Percentiles rank a stretch among this genome's conserved stretches.
Conservation (phyloP, 495 filamentous ascomycete genomes). For the Trypethelium eluteriae region DNA sequence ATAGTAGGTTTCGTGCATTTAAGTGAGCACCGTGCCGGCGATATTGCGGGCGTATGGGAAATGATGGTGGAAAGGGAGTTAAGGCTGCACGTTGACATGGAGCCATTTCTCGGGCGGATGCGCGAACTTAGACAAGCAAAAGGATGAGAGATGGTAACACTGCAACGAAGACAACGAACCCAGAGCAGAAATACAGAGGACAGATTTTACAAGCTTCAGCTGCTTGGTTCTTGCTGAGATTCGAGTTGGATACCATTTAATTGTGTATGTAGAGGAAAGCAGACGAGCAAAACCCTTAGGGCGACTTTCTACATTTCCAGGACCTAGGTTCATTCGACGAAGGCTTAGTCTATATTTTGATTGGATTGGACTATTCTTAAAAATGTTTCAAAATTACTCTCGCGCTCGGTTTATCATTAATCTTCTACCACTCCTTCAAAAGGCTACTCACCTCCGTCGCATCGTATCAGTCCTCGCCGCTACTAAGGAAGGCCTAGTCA, state of each 20-base stretch:
- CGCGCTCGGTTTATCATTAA: slow-evolving; percentile 38
- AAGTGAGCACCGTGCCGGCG: slow-evolving; percentile 34
- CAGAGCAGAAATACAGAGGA: too few relatives aligned
- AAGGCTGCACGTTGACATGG: slow-evolving; percentile 42
- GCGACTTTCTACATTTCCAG: not conserved
- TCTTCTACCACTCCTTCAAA: slow-evolving; percentile 51
- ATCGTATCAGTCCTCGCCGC: slow-evolving; percentile 51
- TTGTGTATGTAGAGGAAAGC: too few relatives aligned
- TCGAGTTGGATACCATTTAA: too few relatives aligned
- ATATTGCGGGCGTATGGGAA: slow-evolving; percentile 43
- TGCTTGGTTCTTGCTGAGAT: too few relatives aligned
- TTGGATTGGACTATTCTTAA: not conserved
- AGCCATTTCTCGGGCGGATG: slow-evolving; percentile 14
- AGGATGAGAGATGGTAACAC: not conserved
- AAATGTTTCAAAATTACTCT: slow-evolving; percentile 26
- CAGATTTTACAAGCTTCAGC: too few relatives aligned
- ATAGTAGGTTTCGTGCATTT: slow-evolving; percentile 29
- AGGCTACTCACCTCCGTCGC: slow-evolving; percentile 31
- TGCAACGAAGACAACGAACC: not conserved
- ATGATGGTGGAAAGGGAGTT: slow-evolving; percentile 48
- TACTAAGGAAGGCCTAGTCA: slow-evolving; percentile 48
- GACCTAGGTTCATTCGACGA: not conserved
- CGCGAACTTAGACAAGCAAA: not conserved
- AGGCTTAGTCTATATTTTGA: not conserved
- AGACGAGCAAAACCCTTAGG: too few relatives aligned